These are phyloP conservation scores for Andrographis paniculata DNA, from an alignment of 305 asterid genomes.

Conservation along the genomic window DNA sequence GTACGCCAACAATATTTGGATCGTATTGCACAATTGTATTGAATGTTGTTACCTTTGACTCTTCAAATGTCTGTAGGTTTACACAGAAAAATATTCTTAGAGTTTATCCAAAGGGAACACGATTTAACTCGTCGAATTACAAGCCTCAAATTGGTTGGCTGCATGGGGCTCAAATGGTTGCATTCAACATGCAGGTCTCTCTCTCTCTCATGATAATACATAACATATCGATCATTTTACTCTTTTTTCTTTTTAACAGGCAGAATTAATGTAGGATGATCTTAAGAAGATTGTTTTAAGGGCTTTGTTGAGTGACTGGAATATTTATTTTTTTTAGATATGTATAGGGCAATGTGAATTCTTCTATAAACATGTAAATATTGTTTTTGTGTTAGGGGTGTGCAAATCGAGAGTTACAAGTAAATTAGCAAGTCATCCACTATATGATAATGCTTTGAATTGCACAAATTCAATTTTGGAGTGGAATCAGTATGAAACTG, in stretches of 20 bases:
- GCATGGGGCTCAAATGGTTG: slow-evolving; percentile 96
- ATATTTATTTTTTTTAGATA: slow-evolving; percentile 9
- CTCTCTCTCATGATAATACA: background rate
- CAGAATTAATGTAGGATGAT: background rate
- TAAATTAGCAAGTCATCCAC: too few relatives aligned
- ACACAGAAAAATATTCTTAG: slow-evolving; percentile 74
- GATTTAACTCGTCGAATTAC: slow-evolving; percentile 75
- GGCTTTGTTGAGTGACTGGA: slow-evolving; percentile 2
- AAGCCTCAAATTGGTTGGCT: slow-evolving; percentile 86
- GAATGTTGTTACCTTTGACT: slow-evolving; percentile 17
- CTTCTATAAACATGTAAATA: too few relatives aligned
- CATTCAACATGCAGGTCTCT: slow-evolving; percentile 86
- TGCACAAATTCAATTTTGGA: too few relatives aligned
- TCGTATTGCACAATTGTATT: background rate
- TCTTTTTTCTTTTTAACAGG: background rate
- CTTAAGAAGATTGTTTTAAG: background rate
- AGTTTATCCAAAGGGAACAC: slow-evolving; percentile 77
- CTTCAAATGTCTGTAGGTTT: slow-evolving; percentile 38
- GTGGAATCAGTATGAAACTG: too few relatives aligned
- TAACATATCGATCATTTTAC: background rate
- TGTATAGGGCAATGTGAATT: too few relatives aligned
- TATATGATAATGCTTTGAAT: too few relatives aligned
- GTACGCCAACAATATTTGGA: slow-evolving; percentile 26
- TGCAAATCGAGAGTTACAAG: too few relatives aligned
- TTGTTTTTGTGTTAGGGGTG: too few relatives aligned